These are phyloP conservation scores for Oryza coarctata DNA, from an alignment of 176 grass and related monocot species.

Conservation along the genomic window DNA sequence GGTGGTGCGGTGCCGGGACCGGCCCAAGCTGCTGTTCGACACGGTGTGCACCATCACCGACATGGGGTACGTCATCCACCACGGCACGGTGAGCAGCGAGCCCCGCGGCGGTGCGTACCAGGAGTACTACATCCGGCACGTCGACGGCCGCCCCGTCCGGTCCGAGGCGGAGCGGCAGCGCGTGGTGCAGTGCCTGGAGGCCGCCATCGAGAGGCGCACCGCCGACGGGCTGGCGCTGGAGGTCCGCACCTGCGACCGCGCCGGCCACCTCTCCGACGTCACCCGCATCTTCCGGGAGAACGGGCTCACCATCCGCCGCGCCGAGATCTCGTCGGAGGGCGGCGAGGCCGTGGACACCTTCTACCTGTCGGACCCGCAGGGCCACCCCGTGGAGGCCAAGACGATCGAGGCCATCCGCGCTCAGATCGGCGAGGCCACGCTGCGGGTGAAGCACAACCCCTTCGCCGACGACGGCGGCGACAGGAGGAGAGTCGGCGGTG, in stretches of 20 bases:
- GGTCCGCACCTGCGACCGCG: conserved; percentile 52
- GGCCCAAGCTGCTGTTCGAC: conserved; percentile 90
- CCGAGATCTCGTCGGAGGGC: conserved; percentile 64
- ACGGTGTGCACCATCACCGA: conserved; percentile 86
- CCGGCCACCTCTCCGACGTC: conserved; percentile 68
- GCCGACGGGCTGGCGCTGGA: conserved; percentile 78
- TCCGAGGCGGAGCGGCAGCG: conserved; percentile 58
- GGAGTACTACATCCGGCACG: conserved; percentile 87
- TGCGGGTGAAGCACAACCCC: conserved; percentile 75
- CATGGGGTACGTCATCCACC: conserved; percentile 81
- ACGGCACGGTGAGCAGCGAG: conserved; percentile 55
- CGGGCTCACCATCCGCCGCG: conserved; percentile 71
- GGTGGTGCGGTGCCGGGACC: conserved; percentile 65
- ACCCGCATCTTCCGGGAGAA: conserved; percentile 90
- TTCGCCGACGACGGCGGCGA: background rate
- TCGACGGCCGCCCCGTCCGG: conserved; percentile 57
- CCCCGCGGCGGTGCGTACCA: conserved; percentile 62
- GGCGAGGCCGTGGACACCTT: conserved; percentile 71
- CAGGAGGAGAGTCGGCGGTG: background rate
- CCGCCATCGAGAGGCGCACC: conserved; percentile 69
- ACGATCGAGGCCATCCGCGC: conserved; percentile 63
- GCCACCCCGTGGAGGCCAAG: conserved; percentile 59
- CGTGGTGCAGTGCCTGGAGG: conserved; percentile 68
- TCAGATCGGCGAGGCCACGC: conserved; percentile 57
- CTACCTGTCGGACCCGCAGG: conserved; percentile 67